Conservation (phyloP, 345 rosid genomes). For the Microcos paniculata region DNA sequence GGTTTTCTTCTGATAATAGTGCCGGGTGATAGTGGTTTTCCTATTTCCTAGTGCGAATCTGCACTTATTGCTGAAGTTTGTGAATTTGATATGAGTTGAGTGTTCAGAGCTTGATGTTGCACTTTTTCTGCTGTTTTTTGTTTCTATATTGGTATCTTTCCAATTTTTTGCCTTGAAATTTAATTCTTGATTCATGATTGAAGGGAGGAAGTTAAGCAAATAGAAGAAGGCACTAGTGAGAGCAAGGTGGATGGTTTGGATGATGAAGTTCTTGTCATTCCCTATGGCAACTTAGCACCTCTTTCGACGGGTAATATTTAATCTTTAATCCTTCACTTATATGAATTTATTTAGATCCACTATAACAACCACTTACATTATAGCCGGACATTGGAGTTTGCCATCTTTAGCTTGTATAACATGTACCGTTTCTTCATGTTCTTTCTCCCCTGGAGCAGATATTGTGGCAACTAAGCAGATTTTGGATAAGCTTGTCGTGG, state of each 20-base stretch:
- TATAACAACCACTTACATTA: background rate
- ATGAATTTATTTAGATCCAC: constrained; percentile 1
- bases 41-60: background rate
- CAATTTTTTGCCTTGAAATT: constrained; percentile 10
- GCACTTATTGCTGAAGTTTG: background rate
- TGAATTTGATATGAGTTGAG: background rate
- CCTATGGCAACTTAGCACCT: constrained; percentile 36
- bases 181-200: constrained; percentile 30
- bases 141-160: constrained; percentile 9
- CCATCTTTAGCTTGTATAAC: background rate
- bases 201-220: constrained; percentile 36
- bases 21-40: background rate
- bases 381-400: background rate
- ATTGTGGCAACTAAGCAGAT: constrained; percentile 36
- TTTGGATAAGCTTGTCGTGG: constrained; percentile 56
- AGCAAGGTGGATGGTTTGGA: constrained; percentile 21
- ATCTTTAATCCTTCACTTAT: constrained; percentile 3
- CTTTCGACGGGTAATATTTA: constrained; percentile 35
- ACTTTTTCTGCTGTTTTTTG: background rate
- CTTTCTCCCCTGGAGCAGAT: constrained; percentile 27
- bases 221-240: constrained; percentile 23
- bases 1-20: background rate
- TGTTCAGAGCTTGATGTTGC: background rate
- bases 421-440: background rate
- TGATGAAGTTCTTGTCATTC: constrained; percentile 43